phyloP scores from a whole-genome alignment of 768 basidiomycete genomes.

The Tricholoma bakamatsutake region DNA sequence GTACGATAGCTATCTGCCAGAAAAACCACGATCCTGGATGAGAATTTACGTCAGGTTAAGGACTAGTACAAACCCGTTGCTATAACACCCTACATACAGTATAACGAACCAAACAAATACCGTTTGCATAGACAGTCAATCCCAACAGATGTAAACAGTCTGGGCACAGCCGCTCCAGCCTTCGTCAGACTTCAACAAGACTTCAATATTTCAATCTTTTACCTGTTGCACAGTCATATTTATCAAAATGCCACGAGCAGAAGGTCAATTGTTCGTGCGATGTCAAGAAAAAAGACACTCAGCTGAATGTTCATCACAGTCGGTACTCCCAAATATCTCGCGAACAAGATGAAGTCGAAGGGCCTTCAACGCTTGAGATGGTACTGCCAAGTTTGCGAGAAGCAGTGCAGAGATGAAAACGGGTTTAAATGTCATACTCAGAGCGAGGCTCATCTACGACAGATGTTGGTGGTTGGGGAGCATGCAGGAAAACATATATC shows the following conservation, averaged over 20 bases:
- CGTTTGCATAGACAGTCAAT: background rate
- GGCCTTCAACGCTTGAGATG: constrained; percentile 92
- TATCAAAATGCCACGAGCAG: constrained; percentile 70
- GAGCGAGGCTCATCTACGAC: constrained; percentile 87
- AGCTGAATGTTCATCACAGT: constrained; percentile 34
- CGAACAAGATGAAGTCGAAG: constrained; percentile 97
- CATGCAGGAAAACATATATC: constrained; percentile 88
- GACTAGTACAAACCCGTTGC: background rate
- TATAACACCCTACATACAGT: no score
- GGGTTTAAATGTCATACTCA: constrained; percentile 95
- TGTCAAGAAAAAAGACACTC: background rate
- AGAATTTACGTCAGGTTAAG: background rate
- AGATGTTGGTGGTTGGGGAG: constrained; percentile 97
- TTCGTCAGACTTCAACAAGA: no score
- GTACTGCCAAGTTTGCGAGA: constrained; percentile 99
- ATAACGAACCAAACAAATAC: no score
- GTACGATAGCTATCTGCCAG: background rate
- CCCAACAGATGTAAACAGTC: background rate
- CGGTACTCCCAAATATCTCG: constrained; percentile 84
- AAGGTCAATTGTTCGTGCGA: constrained; percentile 45
- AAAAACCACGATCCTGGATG: background rate
- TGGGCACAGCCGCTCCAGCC: background rate
- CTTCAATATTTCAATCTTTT: background rate
- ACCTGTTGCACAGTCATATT: background rate
- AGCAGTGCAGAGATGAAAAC: constrained; percentile 98